phyloP scores from a whole-genome alignment of 225 moss, liverwort and hornwort species.

The Neckera pumila region DNA sequence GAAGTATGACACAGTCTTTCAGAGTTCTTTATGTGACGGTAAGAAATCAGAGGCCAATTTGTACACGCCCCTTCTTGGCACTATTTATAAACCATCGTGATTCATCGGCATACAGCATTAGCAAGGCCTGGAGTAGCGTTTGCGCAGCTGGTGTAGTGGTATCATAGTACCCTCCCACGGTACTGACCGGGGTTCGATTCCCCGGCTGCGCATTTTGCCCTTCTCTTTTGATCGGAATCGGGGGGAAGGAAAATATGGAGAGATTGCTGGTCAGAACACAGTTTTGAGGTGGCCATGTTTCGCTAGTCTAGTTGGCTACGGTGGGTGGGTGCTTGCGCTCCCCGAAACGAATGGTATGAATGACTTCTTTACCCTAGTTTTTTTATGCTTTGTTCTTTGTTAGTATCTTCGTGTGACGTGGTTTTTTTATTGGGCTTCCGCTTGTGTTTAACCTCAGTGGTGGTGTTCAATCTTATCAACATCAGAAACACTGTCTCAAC shows the following conservation, averaged over 20 bases:
- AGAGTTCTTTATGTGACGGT: background rate
- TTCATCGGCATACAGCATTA: fast-evolving
- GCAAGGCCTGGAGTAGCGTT: fast-evolving
- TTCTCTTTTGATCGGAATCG: background rate
- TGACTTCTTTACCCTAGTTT: background rate
- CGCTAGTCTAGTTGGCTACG: background rate
- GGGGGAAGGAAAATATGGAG: background rate
- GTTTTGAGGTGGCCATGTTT: background rate
- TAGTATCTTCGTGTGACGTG: background rate
- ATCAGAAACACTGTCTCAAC: background rate
- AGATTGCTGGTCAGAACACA: background rate
- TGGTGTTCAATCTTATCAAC: background rate
- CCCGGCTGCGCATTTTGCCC: constrained; percentile 50
- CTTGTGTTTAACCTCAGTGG: too few species aligned
- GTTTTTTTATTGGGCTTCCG: too few species aligned
- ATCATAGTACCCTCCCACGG: constrained; percentile 99
- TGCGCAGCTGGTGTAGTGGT: constrained; percentile 62
- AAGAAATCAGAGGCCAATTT: too few species aligned
- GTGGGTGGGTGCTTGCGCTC: background rate
- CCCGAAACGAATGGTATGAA: background rate
- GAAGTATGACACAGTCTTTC: background rate
- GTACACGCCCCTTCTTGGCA: fast-evolving
- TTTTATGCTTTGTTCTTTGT: background rate
- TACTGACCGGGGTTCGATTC: constrained; percentile 99
- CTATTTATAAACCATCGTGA: background rate